A percentile compares a stretch with the other conserved stretches of the same genome.
These are phyloP conservation scores for Mortierella sp. DNA, from an alignment of 371 early-diverging fungal species.

Conservation along the genomic window DNA sequence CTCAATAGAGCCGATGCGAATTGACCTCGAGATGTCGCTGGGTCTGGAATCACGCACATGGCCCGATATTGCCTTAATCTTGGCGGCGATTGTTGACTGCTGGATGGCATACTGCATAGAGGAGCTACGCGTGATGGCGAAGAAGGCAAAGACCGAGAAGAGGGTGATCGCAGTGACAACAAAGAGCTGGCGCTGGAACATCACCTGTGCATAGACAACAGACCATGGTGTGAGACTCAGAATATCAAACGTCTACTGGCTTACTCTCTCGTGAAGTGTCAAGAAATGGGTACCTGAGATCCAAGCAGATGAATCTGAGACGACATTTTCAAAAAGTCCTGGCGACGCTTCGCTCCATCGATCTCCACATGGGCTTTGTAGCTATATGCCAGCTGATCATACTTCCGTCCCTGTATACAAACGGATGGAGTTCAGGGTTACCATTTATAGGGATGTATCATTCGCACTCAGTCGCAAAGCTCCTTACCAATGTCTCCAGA, in stretches of 20 bases:
- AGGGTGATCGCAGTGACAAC: slow-evolving; percentile 26
- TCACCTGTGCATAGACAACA: slow-evolving; percentile 11
- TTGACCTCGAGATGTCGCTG: slow-evolving; percentile 18
- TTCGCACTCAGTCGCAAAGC: not conserved
- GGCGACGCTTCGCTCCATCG: slow-evolving; percentile 44
- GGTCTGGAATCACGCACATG: slow-evolving; percentile 7
- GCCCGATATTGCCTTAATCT: slow-evolving; percentile 44
- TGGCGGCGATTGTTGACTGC: slow-evolving; percentile 43
- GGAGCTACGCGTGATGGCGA: slow-evolving; percentile 35
- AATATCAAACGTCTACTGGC: too few relatives aligned
- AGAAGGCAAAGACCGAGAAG: slow-evolving; percentile 23
- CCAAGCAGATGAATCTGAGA: slow-evolving; percentile 41
- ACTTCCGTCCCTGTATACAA: slow-evolving; percentile 36
- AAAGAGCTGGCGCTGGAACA: slow-evolving; percentile 49
- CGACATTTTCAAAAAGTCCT: slow-evolving; percentile 37
- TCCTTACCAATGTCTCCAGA: slow-evolving; percentile 34
- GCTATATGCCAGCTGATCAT: slow-evolving; percentile 51
- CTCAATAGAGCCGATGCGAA: slow-evolving; percentile 48
- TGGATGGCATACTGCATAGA: slow-evolving; percentile 50
- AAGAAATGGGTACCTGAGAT: slow-evolving; percentile 37
- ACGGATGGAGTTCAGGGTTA: not conserved
- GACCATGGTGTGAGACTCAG: not conserved
- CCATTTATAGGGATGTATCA: not conserved
- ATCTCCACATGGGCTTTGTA: slow-evolving; percentile 42
- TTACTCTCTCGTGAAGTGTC: too few relatives aligned